Evolutionary conservation across 345 rosid species (phyloP).

Genomic region (Aegle marmelos): DNA sequence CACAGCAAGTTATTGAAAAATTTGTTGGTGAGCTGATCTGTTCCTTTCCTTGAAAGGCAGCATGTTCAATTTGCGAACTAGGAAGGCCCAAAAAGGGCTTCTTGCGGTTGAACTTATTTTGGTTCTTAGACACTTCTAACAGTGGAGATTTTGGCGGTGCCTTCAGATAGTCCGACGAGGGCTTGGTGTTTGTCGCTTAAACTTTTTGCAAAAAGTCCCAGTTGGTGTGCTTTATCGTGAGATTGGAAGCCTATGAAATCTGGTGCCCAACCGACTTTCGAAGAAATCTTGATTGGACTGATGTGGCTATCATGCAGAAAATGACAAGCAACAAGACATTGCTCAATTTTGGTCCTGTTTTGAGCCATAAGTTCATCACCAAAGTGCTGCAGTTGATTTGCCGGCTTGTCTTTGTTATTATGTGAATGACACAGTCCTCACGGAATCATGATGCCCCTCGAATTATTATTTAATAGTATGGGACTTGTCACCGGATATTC

Average conservation of each 20-base stretch:
- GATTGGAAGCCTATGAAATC: not conserved
- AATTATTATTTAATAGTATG: not conserved
- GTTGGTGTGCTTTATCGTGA: not conserved
- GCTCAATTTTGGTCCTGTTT: not conserved
- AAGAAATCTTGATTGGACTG: not conserved
- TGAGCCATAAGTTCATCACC: not conserved
- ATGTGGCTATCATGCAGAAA: not conserved
- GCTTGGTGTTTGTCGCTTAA: not conserved
- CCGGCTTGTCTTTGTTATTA: too few species aligned
- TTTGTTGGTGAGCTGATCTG: not conserved
- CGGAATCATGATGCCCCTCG: not conserved
- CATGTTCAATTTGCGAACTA: not conserved
- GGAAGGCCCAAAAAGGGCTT: not conserved
- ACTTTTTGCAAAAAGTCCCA: not conserved
- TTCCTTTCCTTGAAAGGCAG: not conserved
- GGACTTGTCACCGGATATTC: not conserved
- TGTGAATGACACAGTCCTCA: too few species aligned
- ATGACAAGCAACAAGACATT: not conserved
- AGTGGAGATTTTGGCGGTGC: not conserved
- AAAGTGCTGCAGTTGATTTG: not conserved
- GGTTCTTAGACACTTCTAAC: not conserved
- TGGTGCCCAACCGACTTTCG: not conserved
- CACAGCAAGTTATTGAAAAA: not conserved
- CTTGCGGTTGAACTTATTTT: not conserved
- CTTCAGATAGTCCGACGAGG: not conserved